These are phyloP conservation scores for Haplographium delicatum DNA, from an alignment of 495 filamentous ascomycete species.

Conservation along the genomic window DNA sequence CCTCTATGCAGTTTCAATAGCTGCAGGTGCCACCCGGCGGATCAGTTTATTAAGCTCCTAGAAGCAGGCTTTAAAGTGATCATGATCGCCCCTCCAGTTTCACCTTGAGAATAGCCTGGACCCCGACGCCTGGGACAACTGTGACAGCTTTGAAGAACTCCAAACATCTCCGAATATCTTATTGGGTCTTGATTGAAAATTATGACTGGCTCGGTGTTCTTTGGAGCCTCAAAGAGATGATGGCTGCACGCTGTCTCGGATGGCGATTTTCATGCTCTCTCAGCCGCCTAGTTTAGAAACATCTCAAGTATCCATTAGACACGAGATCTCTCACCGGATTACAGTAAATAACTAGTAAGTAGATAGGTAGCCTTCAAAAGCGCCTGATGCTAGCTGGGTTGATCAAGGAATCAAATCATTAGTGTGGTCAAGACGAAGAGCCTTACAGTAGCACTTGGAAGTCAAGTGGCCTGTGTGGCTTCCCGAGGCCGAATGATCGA, in stretches of 20 bases:
- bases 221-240: neutral
- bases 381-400: no score
- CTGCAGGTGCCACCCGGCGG: neutral
- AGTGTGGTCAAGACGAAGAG: no score
- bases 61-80: no score
- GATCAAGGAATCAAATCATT: no score
- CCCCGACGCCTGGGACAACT: neutral
- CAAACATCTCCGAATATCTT: neutral
- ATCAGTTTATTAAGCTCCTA: neutral
- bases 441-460: no score
- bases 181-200: neutral
- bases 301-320: conserved; percentile 4
- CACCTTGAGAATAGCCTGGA: neutral
- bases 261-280: neutral
- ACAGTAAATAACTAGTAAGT: no score
- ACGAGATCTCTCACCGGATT: no score
- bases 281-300: neutral
- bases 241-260: neutral
- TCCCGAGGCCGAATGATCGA: no score
- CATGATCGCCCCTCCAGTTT: neutral
- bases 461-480: no score
- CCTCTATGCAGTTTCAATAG: conserved; percentile 1
- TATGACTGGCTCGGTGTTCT: neutral
- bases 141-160: neutral
- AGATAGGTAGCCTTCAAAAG: no score